Percentiles rank a stretch among this genome's conserved stretches.
Evolutionary conservation across 2,329 filamentous ascomycete species (phyloP).

Genomic region (Epichloe bromicola): DNA sequence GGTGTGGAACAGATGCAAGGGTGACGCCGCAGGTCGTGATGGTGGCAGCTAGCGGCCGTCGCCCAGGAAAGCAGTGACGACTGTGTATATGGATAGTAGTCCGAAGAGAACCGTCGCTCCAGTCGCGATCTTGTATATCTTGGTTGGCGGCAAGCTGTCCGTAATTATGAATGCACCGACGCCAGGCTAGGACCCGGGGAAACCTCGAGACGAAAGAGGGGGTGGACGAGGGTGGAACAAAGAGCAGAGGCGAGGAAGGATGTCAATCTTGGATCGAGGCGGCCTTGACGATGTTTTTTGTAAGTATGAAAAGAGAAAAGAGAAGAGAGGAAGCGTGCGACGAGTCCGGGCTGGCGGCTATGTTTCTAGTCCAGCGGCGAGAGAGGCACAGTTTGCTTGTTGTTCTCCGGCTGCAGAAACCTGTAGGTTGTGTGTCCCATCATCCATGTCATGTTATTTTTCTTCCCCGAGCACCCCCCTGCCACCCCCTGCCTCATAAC

Average conservation of each 20-base stretch:
- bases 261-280: not conserved
- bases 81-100: too few species aligned
- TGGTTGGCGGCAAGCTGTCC: not conserved
- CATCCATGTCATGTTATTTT: not conserved
- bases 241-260: not conserved
- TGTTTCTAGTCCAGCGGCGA: not conserved
- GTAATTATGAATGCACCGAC: not conserved
- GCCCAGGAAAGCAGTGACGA: too few species aligned
- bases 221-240: not conserved
- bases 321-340: not conserved
- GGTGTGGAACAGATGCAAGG: too few species aligned
- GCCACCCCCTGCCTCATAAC: not conserved
- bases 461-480: not conserved
- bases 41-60: too few species aligned
- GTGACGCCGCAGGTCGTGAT: too few species aligned
- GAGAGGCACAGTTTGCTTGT: conserved; percentile 8
- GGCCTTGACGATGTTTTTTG: conserved; percentile 19
- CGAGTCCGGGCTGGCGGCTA: not conserved
- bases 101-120: too few species aligned
- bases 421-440: not conserved
- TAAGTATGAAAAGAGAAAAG: conserved; percentile 9
- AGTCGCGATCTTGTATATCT: too few species aligned
- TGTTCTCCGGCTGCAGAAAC: conserved; percentile 4
- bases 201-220: not conserved
- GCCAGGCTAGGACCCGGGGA: too few species aligned